These are phyloP conservation scores for Posidonia oceanica DNA, from an alignment of 116 monocot genomes.

Conservation along the genomic window DNA sequence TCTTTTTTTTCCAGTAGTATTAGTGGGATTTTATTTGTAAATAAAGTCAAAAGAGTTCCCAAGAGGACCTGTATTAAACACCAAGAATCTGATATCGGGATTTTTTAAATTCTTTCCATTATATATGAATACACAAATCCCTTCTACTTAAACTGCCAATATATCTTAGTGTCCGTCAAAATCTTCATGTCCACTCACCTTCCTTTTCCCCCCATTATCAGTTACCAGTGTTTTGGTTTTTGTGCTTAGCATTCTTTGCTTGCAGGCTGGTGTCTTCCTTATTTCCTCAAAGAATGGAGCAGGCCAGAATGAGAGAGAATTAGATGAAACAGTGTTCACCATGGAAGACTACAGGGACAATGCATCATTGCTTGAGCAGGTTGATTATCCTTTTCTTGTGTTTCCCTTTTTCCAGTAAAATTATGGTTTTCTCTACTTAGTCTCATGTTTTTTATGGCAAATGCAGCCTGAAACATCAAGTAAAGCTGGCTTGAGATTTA, in stretches of 20 bases:
- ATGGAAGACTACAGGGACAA: conserved; percentile 33
- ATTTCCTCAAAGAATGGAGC: conserved; percentile 63
- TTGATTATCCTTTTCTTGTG: conserved; percentile 7
- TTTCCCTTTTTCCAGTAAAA: conserved; percentile 1
- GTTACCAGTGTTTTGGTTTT: background rate
- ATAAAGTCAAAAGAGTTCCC: no score
- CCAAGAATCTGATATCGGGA: no score
- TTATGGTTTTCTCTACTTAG: conserved; percentile 12
- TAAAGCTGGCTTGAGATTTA: conserved; percentile 82
- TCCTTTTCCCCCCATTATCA: background rate
- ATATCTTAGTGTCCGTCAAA: no score
- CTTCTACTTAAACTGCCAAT: no score
- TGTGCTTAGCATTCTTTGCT: conserved; percentile 17
- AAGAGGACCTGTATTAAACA: no score
- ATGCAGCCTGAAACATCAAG: conserved; percentile 42
- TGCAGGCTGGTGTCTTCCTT: conserved; percentile 96
- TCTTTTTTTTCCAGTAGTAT: no score
- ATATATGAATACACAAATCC: no score
- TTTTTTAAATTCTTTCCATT: no score
- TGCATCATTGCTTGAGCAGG: conserved; percentile 84
- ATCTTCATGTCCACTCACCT: no score
- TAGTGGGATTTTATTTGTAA: no score
- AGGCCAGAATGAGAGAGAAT: conserved; percentile 59
- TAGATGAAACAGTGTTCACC: conserved; percentile 72
- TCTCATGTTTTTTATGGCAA: conserved; percentile 21